These are phyloP conservation scores for Tetrapisispora pingtungensis DNA, from an alignment of 805 yeast species.

Conservation along the genomic window DNA sequence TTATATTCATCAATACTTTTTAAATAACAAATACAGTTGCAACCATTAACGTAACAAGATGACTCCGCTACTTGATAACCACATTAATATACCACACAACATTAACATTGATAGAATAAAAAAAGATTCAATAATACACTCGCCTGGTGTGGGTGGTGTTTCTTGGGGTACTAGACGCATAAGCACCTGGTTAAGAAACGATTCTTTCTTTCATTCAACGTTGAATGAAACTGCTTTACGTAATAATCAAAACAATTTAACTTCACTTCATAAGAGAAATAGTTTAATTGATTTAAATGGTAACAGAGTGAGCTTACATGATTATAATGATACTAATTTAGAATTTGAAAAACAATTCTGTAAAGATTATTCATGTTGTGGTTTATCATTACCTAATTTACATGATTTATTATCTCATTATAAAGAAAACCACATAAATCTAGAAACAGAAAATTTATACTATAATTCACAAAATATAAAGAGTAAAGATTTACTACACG, in stretches of 20 bases:
- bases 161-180: constrained; percentile 95
- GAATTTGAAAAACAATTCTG: constrained; percentile 79
- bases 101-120: constrained; percentile 41
- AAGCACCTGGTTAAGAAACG: constrained; percentile 94
- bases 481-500: not conserved
- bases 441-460: constrained; percentile 37
- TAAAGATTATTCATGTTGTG: constrained; percentile 94
- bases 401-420: constrained; percentile 91
- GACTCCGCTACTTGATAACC: not conserved
- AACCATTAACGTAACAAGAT: not conserved
- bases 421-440: constrained; percentile 80
- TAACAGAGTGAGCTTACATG: not conserved
- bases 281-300: constrained; percentile 2
- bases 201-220: constrained; percentile 51
- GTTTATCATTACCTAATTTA: constrained; percentile 79
- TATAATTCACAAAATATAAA: not conserved
- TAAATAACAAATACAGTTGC: too few species aligned
- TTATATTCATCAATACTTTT: too few species aligned
- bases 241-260: not conserved
- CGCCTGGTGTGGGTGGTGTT: constrained; percentile 96
- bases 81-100: not conserved
- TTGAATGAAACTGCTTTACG: constrained; percentile 6
- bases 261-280: not conserved
- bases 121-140: constrained; percentile 87
- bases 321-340: constrained; percentile 41